phyloP scores from a whole-genome alignment of 345 rosid species.

The Rhodomyrtus tomentosa region DNA sequence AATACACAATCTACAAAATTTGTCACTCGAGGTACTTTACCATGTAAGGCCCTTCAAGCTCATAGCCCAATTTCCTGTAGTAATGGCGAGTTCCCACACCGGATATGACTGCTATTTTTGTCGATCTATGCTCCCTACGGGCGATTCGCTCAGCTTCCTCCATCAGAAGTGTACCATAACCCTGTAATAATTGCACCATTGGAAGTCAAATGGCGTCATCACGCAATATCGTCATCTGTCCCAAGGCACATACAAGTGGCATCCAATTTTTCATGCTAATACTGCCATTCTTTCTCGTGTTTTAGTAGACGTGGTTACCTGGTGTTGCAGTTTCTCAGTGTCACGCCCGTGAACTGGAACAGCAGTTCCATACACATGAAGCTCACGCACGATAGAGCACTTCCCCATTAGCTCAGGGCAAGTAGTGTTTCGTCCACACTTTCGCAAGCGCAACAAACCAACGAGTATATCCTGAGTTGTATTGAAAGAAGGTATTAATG shows the following conservation, averaged over 20 bases:
- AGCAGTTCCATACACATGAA: constrained; percentile 99
- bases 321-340: constrained; percentile 94
- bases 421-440: constrained; percentile 75
- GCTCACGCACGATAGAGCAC: constrained; percentile 95
- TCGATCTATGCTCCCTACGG: constrained; percentile 67
- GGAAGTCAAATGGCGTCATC: neutral
- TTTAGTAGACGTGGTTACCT: constrained; percentile 29
- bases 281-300: neutral
- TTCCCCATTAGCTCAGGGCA: constrained; percentile 88
- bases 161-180: constrained; percentile 94
- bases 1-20: neutral
- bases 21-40: constrained; percentile 54
- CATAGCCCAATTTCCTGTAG: constrained; percentile 83
- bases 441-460: constrained; percentile 80
- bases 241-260: neutral
- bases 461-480: constrained; percentile 79
- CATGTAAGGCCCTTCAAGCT: constrained; percentile 97
- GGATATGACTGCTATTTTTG: constrained; percentile 79
- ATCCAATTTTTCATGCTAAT: neutral
- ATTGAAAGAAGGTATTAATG: constrained; percentile 1
- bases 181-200: constrained; percentile 21
- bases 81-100: constrained; percentile 98
- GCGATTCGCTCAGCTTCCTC: constrained; percentile 95
- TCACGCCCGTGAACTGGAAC: constrained; percentile 99
- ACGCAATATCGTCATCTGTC: neutral